Conservation (phyloP, 768 basidiomycete genomes). For the Sistotremastrum suecicum region DNA sequence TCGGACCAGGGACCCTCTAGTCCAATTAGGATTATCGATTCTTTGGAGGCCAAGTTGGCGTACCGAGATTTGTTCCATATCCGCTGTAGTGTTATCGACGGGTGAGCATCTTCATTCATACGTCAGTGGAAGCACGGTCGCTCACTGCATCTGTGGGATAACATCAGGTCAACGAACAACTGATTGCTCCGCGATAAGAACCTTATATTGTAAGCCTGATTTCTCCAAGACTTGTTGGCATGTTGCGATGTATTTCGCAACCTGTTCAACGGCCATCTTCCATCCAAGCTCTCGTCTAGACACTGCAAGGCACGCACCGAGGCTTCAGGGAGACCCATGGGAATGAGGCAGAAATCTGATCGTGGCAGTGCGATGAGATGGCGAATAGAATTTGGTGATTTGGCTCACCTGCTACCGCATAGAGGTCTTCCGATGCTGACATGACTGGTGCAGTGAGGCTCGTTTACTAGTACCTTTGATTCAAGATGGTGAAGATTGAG, state of each 20-base stretch:
- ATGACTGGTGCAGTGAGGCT: no score
- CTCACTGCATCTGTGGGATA: constrained; percentile 51
- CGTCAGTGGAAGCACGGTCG: constrained; percentile 1
- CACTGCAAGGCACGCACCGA: constrained; percentile 32
- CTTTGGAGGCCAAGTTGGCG: constrained; percentile 5
- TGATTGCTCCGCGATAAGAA: constrained; percentile 16
- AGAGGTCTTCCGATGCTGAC: constrained; percentile 32
- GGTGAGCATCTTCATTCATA: neutral
- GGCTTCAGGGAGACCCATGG: constrained; percentile 62
- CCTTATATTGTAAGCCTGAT: constrained; percentile 74
- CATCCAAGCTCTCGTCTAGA: neutral
- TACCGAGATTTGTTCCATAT: constrained; percentile 84
- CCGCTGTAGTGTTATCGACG: constrained; percentile 34
- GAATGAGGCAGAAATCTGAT: constrained; percentile 78
- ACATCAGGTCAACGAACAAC: neutral
- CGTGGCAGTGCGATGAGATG: constrained; percentile 1
- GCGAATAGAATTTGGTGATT: neutral
- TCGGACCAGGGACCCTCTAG: constrained; percentile 73
- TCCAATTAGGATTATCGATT: neutral
- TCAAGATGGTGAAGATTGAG: no score
- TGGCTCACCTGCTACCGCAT: constrained; percentile 57
- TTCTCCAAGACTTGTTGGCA: constrained; percentile 74
- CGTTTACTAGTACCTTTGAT: no score
- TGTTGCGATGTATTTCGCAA: constrained; percentile 67
- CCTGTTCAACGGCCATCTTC: constrained; percentile 24